Evolutionary conservation across 2,329 filamentous ascomycete species (phyloP).

Genomic region (Cladosporium colombiae): DNA sequence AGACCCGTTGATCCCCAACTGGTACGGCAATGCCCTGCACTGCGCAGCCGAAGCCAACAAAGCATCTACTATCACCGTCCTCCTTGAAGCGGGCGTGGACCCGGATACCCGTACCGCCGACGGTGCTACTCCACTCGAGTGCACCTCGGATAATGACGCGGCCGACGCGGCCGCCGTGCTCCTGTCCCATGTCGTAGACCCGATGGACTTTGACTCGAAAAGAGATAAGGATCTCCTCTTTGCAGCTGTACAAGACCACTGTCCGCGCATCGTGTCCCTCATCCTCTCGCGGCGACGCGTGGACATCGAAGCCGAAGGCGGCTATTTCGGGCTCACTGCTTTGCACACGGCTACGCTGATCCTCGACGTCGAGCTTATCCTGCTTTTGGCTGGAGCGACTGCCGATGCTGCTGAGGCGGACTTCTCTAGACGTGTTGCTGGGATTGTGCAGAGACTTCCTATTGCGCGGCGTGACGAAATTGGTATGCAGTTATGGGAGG

Average conservation of each 20-base stretch:
- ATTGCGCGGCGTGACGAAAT: background rate
- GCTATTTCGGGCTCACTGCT: background rate
- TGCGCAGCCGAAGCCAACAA: background rate
- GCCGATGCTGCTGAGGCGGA: background rate
- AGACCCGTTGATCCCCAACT: background rate
- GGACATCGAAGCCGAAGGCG: background rate
- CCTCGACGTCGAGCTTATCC: background rate
- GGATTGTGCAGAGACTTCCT: background rate
- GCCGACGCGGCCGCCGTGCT: background rate
- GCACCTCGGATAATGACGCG: background rate
- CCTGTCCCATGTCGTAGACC: background rate
- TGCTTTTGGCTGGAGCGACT: background rate
- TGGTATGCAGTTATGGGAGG: background rate
- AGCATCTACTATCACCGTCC: background rate
- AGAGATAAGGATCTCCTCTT: background rate
- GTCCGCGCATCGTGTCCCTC: background rate
- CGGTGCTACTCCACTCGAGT: background rate
- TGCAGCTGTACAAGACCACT: background rate
- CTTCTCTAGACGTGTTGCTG: background rate
- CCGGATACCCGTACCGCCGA: background rate
- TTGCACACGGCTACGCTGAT: background rate
- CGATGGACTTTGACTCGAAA: background rate
- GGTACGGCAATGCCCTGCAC: background rate
- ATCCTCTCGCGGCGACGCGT: background rate
- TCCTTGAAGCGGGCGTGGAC: background rate